Base-by-base conservation (phyloP, 441 rosid genomes). In the Hypseocharis bilobata region DNA sequence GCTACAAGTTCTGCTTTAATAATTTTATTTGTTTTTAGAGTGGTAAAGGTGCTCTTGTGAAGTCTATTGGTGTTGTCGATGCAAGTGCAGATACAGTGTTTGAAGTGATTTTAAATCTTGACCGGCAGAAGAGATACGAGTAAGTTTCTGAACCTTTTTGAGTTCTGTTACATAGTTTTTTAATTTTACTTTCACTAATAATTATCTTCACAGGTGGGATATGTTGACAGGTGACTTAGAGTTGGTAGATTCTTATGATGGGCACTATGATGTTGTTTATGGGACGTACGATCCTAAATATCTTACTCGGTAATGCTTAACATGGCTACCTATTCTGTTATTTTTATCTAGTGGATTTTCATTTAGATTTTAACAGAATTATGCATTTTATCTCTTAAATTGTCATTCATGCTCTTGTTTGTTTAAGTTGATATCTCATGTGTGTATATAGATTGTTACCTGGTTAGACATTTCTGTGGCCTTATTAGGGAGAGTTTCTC, bases 1-100 rank as follows among this genome's bases (percentile, higher is more conserved):
- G 56, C 68, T 62, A 66, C 44, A 44, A 14, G 23, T 38, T 47
- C 45, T 29, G 20, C 16, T 20, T 47, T 76, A 62, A 29, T 57
- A 8, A 42, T 32, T 71, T 74, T 78, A 62, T 77, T 64, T 40
- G n/a, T 68, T 64, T 79, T 68, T 75, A 94, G 99, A 80, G 72
- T 78, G 84, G 83, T 63, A 88, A 85, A 82, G 94, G 94, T 72
- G 81, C 70, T 73, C 92, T 94, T 67, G 96, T 94, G 72, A 91
- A 89, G 79, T 87, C 99, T 66, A 94, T 91, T 74, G 90, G 83
- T 61, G 94, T 88, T 55, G 78, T 89, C 70, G 99, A 94, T 80
- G 87, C 94, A 64, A 83, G 76, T 74, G 92, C 92, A 42, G 99
- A 94, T 82, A 72, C 89, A 68, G 91, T 85, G 71, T 91, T 94